phyloP scores from a whole-genome alignment of 345 rosid species.

The Erysimum cheiranthoides region DNA sequence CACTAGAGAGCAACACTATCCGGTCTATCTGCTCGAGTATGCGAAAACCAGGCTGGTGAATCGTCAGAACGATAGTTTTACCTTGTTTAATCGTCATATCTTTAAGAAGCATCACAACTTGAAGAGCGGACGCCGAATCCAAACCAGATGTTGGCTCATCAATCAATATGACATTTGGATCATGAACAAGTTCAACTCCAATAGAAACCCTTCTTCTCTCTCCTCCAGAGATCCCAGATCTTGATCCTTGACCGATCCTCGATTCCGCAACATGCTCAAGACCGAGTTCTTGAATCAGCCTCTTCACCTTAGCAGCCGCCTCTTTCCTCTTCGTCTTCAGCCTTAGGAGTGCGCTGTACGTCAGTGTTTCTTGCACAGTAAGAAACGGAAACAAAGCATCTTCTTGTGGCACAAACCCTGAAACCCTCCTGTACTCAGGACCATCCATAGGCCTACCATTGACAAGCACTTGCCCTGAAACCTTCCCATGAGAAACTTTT shows the following conservation, averaged over 20 bases:
- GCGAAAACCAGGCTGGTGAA: constrained; percentile 94
- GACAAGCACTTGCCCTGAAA: constrained; percentile 69
- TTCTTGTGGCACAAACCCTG: constrained; percentile 88
- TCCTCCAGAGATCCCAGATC: constrained; percentile 86
- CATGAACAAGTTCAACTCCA: constrained; percentile 92
- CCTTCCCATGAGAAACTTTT: constrained; percentile 50
- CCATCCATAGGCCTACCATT: constrained; percentile 65
- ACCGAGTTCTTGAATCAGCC: constrained; percentile 73
- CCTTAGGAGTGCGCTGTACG: constrained; percentile 81
- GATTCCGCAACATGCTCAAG: constrained; percentile 64
- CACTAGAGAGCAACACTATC: constrained; percentile 73
- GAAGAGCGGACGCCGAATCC: constrained; percentile 92
- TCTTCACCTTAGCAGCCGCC: constrained; percentile 59
- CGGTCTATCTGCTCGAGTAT: constrained; percentile 75
- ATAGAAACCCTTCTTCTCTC: constrained; percentile 88
- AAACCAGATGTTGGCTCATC: constrained; percentile 98
- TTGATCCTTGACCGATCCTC: constrained; percentile 67
- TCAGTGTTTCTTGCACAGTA: constrained; percentile 83
- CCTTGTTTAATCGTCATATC: constrained; percentile 70
- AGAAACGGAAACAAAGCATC: constrained; percentile 84
- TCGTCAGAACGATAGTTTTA: constrained; percentile 79
- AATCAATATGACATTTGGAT: constrained; percentile 78
- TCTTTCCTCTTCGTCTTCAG: constrained; percentile 59
- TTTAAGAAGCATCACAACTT: constrained; percentile 66
- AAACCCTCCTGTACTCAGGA: constrained; percentile 60